Base-by-base conservation (phyloP, 225 moss, liverwort and hornwort genomes). In the Pleurozium schreberi region DNA sequence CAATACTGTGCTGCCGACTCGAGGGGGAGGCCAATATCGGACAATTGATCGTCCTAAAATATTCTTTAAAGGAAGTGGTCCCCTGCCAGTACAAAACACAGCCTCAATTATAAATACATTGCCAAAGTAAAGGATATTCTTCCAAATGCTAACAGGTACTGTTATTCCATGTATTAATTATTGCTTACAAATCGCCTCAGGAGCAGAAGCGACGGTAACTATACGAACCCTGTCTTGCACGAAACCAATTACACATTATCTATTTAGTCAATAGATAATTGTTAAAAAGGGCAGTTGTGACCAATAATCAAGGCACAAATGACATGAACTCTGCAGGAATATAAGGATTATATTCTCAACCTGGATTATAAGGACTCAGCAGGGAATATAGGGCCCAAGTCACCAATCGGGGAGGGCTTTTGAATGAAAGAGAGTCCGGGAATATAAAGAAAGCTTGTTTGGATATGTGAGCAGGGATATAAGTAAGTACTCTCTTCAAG, bases 11-110 rank as follows among this genome's bases (percentile, higher is more conserved):
- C 95, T 96, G 85, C 97, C 99, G 28, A 97, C 81, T 30, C 98
- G 94, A 17, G 96, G 93, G 5, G 94, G 96, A 53, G 99, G 99
- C 99, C 99, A 99, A 67, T 99, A 99, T 38, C 99, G 93, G 10
- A 95, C 90, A 77, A 99, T 94, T 43, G 99, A 99, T 79, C 99
- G 93, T 18, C 99, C 99, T 15, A 99, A 90, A 70, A 99, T 90
- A 53, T 96, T 97, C 84, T 95, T 95, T 85, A 94, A 25, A 81
- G 99, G 99, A 86, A 99, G 94, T 68, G 99, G 89, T 34, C 99
- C 99, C 99, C 98, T 99, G 93, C 62, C 75, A 85, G 65, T n/a
- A 52, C 62, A 81, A 52, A 83, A 64, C 9, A 42, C 6, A 49
- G 23, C 38, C 42, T 69, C 26, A 27, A n/a, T 5, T 18, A 27